These are phyloP conservation scores for Paramecium sonneborni DNA, from an alignment of 73 alveolate genomes.

Conservation along the genomic window DNA sequence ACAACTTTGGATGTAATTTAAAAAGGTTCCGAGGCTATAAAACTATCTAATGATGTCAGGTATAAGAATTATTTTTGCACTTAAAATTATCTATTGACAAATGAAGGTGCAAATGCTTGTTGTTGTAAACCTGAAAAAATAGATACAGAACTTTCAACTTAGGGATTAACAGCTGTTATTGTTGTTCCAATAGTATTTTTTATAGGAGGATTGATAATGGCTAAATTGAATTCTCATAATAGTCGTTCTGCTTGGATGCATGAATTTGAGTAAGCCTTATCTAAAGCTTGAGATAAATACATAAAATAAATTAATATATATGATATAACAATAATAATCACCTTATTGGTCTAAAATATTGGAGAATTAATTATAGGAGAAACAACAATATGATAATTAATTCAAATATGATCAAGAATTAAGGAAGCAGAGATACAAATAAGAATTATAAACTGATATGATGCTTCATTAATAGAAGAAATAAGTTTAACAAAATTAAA, in stretches of 20 bases:
- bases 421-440: not conserved
- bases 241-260: constrained; percentile 1
- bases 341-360: constrained; percentile 2
- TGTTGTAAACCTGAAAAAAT: not conserved
- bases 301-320: not conserved
- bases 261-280: not conserved
- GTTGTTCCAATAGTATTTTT: constrained; percentile 54
- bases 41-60: not conserved
- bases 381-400: not conserved
- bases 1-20: not conserved
- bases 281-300: not conserved
- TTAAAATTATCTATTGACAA: not conserved
- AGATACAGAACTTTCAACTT: not conserved
- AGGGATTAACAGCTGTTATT: constrained; percentile 28
- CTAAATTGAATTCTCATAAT: constrained; percentile 31
- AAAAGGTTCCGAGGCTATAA: not conserved
- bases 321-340: not conserved
- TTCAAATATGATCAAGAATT: not conserved
- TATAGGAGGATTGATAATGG: constrained; percentile 37
- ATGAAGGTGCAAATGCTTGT: not conserved
- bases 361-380: not conserved
- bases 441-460: constrained; percentile 29
- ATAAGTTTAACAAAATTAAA: not conserved
- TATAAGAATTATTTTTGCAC: not conserved
- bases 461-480: constrained; percentile 15